Percentiles rank a stretch among this genome's conserved stretches.
Evolutionary conservation across 805 yeast species (phyloP).

Genomic region (Starmerella kuoi): DNA sequence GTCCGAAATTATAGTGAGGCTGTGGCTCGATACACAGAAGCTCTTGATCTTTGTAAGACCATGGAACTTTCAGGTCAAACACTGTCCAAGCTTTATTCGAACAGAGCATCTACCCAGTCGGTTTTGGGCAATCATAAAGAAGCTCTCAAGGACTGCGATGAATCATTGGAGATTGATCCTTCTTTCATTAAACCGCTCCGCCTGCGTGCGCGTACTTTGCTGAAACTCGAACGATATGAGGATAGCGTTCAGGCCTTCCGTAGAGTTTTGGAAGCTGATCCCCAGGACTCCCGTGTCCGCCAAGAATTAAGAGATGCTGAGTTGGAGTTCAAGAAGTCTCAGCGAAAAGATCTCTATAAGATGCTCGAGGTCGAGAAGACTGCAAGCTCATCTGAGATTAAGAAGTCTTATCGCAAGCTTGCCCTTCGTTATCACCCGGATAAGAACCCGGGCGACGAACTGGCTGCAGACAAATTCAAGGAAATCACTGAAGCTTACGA

Average conservation of each 20-base stretch:
- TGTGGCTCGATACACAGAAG: slow-evolving; percentile 55
- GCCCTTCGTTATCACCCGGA: slow-evolving; percentile 74
- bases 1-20: slow-evolving; percentile 53
- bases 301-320: slow-evolving; percentile 33
- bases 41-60: slow-evolving; percentile 58
- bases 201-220: slow-evolving; percentile 32
- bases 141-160: slow-evolving; percentile 64
- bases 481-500: slow-evolving; percentile 83
- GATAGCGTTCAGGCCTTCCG: slow-evolving; percentile 31
- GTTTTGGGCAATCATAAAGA: slow-evolving; percentile 66
- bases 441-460: slow-evolving; percentile 49
- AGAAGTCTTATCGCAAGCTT: slow-evolving; percentile 62
- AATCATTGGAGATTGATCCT: slow-evolving; percentile 54
- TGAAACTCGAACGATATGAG: slow-evolving; percentile 32
- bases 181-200: slow-evolving; percentile 51
- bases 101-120: slow-evolving; percentile 78
- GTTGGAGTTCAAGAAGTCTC: slow-evolving; percentile 31
- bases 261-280: slow-evolving; percentile 30
- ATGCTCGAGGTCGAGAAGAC: slow-evolving; percentile 40
- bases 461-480: slow-evolving; percentile 93
- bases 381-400: slow-evolving; percentile 46
- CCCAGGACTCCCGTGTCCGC: slow-evolving; percentile 27
- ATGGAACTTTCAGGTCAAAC: slow-evolving; percentile 27
- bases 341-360: slow-evolving; percentile 47
- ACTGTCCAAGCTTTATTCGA: slow-evolving; percentile 45